Percentiles rank a stretch among this genome's conserved stretches.
These are phyloP conservation scores for Nothophoma quercina DNA, from an alignment of 2,329 filamentous ascomycete species.

Conservation along the genomic window DNA sequence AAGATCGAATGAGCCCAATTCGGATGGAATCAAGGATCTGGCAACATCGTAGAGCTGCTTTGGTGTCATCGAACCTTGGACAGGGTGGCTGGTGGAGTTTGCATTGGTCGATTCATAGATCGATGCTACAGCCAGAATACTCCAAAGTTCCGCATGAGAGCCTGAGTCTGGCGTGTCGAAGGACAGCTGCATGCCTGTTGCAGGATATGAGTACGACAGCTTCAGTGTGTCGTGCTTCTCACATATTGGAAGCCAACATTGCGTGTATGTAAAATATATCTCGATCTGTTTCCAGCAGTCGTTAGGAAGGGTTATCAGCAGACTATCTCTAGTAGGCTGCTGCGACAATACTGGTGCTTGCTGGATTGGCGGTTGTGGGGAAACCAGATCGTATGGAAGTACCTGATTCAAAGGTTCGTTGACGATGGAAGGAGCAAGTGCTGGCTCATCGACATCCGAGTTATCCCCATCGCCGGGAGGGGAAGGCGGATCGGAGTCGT, in stretches of 20 bases:
- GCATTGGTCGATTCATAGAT: slow-evolving; percentile 31
- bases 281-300: slow-evolving; percentile 71
- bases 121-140: slow-evolving; percentile 53
- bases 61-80: slow-evolving; percentile 16
- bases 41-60: slow-evolving; percentile 38
- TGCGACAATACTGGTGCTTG: neutral
- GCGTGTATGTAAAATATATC: slow-evolving; percentile 77
- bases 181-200: slow-evolving; percentile 49
- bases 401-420: slow-evolving; percentile 10
- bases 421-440: slow-evolving; percentile 4
- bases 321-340: neutral
- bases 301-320: slow-evolving; percentile 52
- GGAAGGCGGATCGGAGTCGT: slow-evolving; percentile 25
- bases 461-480: slow-evolving; percentile 39
- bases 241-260: slow-evolving; percentile 78
- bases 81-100: slow-evolving; percentile 5
- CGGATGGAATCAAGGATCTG: slow-evolving; percentile 40
- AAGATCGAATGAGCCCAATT: slow-evolving; percentile 44
- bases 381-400: slow-evolving; percentile 12
- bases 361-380: neutral
- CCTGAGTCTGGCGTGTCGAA: slow-evolving; percentile 37
- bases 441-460: slow-evolving; percentile 29
- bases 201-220: slow-evolving; percentile 63
- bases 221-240: slow-evolving; percentile 70
- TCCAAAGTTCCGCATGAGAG: slow-evolving; percentile 56